Evolutionary conservation across 2,329 filamentous ascomycete species (phyloP), one percentile per base, ranked within the genome.

Genomic region (Diaporthe longicolla): DNA sequence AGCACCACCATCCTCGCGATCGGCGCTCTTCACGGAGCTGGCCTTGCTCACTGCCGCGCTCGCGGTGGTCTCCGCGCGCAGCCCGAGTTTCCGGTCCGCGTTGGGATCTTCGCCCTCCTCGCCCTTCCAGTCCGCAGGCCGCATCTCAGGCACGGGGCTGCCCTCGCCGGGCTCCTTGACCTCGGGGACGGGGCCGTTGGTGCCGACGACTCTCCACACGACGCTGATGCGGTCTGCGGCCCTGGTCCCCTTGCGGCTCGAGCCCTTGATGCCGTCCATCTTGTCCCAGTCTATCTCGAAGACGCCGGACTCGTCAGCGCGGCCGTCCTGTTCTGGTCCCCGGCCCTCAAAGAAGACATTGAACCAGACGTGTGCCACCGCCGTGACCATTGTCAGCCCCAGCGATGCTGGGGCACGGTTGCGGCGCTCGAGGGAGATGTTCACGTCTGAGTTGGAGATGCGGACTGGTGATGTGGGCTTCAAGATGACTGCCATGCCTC

Each of bases 221-320:
- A 98, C 93, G 15, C 94, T 92, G 32, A 98, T 86, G 54, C 90
- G 90, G 80, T 99, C 96, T 11, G 97, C 91, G 0, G 94, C 94
- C 57, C 92, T 88, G 0, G 93, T 93, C 0, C 97, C 97, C 81
- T 97, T 97, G 43, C 92, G 89, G 29, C 88, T 91, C 6, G 93
- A 95, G 0, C 97, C 97, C 82, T 98, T 98, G 82, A 99, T 95
- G 4, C 97, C 97, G 78, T 99, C 97, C 91, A 99, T 94, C 71
- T 87, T 86, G 52, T 90, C 89, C 89, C 89, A 91, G 0, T 87
- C 87, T 37, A 91, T 88, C 73, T 85, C 83, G 66, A 91, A 91
- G 4, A 91, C 85, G 15, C 89, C 96, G 13, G 89, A 93, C 57
- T 92, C 88, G 65, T 93, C 88, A 0, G 94, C 87, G 21, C 87